A percentile compares a stretch with the other conserved stretches of the same genome.
These are phyloP conservation scores for Withania somnifera DNA, from an alignment of 305 asterid genomes.

Conservation along the genomic window DNA sequence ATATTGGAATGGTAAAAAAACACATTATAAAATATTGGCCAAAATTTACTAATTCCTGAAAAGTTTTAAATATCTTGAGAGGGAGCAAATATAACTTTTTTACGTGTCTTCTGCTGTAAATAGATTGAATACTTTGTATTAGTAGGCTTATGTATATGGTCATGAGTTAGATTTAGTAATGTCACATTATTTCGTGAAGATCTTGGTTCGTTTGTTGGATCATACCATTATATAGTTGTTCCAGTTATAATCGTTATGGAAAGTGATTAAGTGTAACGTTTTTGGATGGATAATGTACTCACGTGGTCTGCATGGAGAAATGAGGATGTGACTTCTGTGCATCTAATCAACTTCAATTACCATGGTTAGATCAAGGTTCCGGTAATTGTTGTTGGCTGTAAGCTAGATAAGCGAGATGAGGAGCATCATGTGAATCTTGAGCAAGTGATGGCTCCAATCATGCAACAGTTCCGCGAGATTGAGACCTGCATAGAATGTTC, in stretches of 20 bases:
- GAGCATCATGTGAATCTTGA: constrained; percentile 57
- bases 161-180: neutral
- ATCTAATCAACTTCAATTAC: neutral
- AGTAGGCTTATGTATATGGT: neutral
- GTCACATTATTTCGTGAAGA: neutral
- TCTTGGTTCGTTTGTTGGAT: neutral
- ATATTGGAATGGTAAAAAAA: neutral
- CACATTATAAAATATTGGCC: neutral
- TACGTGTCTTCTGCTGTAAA: neutral
- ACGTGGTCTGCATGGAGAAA: neutral
- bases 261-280: neutral
- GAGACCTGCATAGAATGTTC: constrained; percentile 97
- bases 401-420: constrained; percentile 72
- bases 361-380: constrained; percentile 66
- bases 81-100: neutral
- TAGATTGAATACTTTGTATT: neutral
- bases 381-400: constrained; percentile 89
- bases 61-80: neutral
- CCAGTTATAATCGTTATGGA: neutral
- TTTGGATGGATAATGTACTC: neutral
- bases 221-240: neutral
- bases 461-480: constrained; percentile 92
- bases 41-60: neutral
- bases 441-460: constrained; percentile 63
- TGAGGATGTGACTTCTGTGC: neutral